These are phyloP conservation scores for Penicillium freii DNA, from an alignment of 2,329 filamentous ascomycete species.

Conservation along the genomic window DNA sequence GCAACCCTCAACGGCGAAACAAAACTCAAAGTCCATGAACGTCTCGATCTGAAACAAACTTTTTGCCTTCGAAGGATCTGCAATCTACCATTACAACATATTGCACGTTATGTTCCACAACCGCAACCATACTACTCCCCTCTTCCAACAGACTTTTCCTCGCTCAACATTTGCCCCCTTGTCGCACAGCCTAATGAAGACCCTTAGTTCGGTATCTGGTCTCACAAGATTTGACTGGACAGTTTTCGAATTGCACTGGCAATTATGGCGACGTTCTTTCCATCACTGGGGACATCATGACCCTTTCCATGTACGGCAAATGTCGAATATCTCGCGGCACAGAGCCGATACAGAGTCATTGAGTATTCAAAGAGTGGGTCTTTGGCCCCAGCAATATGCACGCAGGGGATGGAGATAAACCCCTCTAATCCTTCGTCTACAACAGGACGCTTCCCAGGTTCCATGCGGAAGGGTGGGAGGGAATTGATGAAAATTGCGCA, in stretches of 20 bases:
- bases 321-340: slow-evolving; percentile 18
- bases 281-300: slow-evolving; percentile 29
- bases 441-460: slow-evolving; percentile 20
- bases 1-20: slow-evolving; percentile 8
- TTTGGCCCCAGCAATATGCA: slow-evolving; percentile 26
- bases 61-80: neutral
- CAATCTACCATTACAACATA: neutral
- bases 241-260: slow-evolving; percentile 25
- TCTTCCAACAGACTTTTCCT: neutral
- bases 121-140: neutral
- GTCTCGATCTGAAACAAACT: slow-evolving; percentile 3
- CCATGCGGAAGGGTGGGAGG: slow-evolving; percentile 32
- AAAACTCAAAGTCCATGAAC: neutral
- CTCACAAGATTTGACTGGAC: slow-evolving; percentile 15
- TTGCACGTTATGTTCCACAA: neutral
- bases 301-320: slow-evolving; percentile 29
- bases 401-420: slow-evolving; percentile 28
- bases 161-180: neutral
- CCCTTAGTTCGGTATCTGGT: neutral
- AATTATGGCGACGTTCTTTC: slow-evolving; percentile 25
- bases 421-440: slow-evolving; percentile 26
- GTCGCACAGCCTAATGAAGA: neutral
- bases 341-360: slow-evolving; percentile 24
- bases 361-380: slow-evolving; percentile 29
- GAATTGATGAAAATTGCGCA: slow-evolving; percentile 37